Evolutionary conservation across 1,139 yeast species (phyloP).

Genomic region (Blastobotrys arbuscula): DNA sequence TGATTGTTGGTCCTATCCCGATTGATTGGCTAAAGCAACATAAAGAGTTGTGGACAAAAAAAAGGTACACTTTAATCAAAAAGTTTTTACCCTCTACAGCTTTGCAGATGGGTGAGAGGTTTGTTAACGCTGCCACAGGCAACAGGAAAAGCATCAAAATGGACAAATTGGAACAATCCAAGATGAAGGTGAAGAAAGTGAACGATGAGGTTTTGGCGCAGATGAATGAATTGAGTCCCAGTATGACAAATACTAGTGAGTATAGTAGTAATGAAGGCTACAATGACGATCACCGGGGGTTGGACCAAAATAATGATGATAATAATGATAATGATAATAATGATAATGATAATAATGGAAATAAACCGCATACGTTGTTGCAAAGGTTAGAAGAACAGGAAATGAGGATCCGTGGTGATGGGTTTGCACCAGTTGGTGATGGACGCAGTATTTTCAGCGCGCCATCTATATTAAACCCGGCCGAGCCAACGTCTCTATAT

Average conservation of each 20-base stretch:
- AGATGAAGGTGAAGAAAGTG: slow-evolving; percentile 2
- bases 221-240: slow-evolving; percentile 9
- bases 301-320: not conserved
- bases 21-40: slow-evolving; percentile 48
- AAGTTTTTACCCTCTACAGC: slow-evolving; percentile 10
- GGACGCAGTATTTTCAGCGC: not conserved
- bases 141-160: not conserved
- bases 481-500: not conserved
- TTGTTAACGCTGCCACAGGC: not conserved
- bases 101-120: not conserved
- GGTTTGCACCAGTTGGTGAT: not conserved
- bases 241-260: slow-evolving; percentile 5
- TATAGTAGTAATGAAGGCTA: not conserved
- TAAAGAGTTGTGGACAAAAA: slow-evolving; percentile 11
- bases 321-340: not conserved
- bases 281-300: not conserved
- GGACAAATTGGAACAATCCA: not conserved
- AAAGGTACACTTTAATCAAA: slow-evolving; percentile 1
- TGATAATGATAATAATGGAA: not conserved
- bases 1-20: slow-evolving; percentile 64
- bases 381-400: not conserved
- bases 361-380: not conserved
- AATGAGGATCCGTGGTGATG: not conserved
- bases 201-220: slow-evolving; percentile 8
- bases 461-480: not conserved